phyloP scores from a whole-genome alignment of 768 basidiomycete genomes.

The Amanita rimosa region DNA sequence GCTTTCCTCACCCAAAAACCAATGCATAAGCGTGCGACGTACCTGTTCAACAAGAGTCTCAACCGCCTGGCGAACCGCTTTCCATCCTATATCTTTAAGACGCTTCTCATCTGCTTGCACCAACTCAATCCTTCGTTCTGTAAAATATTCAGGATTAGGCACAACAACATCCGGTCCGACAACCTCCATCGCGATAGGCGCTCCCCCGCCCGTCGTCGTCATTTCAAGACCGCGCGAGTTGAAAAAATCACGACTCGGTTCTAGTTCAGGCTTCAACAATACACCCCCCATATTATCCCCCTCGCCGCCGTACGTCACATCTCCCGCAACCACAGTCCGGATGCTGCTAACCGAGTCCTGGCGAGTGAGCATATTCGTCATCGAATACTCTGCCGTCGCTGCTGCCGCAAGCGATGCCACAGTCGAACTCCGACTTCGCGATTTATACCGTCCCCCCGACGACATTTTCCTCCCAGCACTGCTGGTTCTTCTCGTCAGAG shows the following conservation, averaged over 20 bases:
- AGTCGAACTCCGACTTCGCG: slow-evolving; percentile 55
- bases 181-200: slow-evolving; percentile 12
- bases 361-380: slow-evolving; percentile 16
- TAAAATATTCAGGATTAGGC: slow-evolving; percentile 13
- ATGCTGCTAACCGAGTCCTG: slow-evolving; percentile 58
- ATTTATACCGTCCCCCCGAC: slow-evolving; percentile 22
- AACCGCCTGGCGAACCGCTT: slow-evolving; percentile 38
- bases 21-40: not conserved
- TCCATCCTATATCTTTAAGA: slow-evolving; percentile 45
- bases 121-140: slow-evolving; percentile 29
- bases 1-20: too few relatives aligned
- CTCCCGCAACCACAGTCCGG: slow-evolving; percentile 56
- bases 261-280: slow-evolving; percentile 15
- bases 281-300: too few relatives aligned
- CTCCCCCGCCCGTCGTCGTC: slow-evolving; percentile 3
- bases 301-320: slow-evolving; percentile 25
- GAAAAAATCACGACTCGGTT: slow-evolving; percentile 16
- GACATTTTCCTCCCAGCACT: slow-evolving; percentile 20
- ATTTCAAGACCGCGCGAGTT: slow-evolving; percentile 19
- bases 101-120: slow-evolving; percentile 38
- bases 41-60: slow-evolving; percentile 60
- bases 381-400: slow-evolving; percentile 9
- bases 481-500: slow-evolving; percentile 18
- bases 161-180: slow-evolving; percentile 6
- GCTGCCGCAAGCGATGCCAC: slow-evolving; percentile 48